phyloP scores from a whole-genome alignment of 2,329 filamentous ascomycete species.

The Fonsecaea erecta region DNA sequence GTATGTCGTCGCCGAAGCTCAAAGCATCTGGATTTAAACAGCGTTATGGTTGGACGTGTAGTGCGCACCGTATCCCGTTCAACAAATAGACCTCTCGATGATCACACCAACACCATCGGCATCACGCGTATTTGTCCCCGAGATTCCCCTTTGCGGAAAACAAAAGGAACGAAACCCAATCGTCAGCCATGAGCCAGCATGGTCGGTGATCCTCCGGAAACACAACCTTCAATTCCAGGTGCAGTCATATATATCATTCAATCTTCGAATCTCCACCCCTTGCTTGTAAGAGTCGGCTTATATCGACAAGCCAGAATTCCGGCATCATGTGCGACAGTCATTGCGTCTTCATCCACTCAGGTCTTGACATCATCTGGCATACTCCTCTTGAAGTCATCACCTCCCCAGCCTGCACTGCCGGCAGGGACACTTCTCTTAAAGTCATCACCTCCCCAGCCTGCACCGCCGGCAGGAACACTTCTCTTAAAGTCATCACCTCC shows the following conservation, averaged over 20 bases:
- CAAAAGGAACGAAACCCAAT: neutral
- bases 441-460: no score
- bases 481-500: conserved; percentile 7
- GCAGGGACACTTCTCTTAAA: no score
- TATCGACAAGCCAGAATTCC: neutral
- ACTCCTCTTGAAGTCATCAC: no score
- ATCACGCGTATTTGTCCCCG: neutral
- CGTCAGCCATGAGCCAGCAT: neutral
- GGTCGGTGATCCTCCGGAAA: neutral
- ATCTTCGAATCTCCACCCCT: neutral
- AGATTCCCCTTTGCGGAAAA: neutral
- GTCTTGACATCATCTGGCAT: neutral
- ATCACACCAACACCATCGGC: neutral
- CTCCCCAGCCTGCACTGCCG: no score
- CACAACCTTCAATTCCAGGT: neutral
- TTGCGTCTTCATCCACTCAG: neutral
- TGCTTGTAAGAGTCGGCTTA: neutral
- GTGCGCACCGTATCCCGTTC: no score
- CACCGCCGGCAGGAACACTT: no score
- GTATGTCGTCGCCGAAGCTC: no score
- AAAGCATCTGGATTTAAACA: no score
- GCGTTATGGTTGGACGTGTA: no score
- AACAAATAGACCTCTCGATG: neutral
- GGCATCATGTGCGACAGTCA: neutral
- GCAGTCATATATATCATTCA: neutral